Base-by-base conservation (phyloP, 169 alveolate genomes). In the Theileria equi region DNA sequence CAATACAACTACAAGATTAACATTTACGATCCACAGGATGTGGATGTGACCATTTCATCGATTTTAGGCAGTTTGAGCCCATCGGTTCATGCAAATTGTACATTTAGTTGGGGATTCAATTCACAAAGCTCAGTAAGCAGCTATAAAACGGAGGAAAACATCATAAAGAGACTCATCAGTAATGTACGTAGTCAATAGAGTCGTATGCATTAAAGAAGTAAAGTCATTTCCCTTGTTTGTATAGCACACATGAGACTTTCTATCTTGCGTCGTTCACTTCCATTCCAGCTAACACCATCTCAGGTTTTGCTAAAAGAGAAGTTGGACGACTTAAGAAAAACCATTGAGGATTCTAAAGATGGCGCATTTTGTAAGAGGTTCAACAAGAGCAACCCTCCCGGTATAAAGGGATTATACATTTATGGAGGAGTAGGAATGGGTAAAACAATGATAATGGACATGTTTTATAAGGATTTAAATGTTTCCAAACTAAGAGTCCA, bases 361-460 rank as follows among this genome's bases (percentile, higher is more conserved):
- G 29, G 72, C n/a, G 31, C 58, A 68, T 28, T 59, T 10, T 48
- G 54, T 10, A 26, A 35, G 4, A 13, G 48, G 35, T 35, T 10
- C 11, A 44, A 17, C 10, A 63, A 10, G 38, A 16, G 34, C 5
- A 28, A 41, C 19, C 54, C 26, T 16, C 40, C 47, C 8, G 53
- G 25, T 5, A 32, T 26, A 7, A 66, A 63, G 7, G 83, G 83
- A 0, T 11, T 73, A 54, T 85, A 85, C 45, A 81, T 85, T 17
- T 70, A 85, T 44, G 91, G 91, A 13, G 88, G 91, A 29, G 91
- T 85, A 26, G 91, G 91, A 26, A 82, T 82, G 62, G 91, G 91
- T n/a, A 85, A 85, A 50, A 85, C 91, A n/a, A 64, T 76, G 77
- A 60, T 85, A 48, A 76, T 85, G 85, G 88, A 85, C 62, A 41